Conservation (phyloP, 208 protist genomes). For the Trypanosoma congolense region DNA sequence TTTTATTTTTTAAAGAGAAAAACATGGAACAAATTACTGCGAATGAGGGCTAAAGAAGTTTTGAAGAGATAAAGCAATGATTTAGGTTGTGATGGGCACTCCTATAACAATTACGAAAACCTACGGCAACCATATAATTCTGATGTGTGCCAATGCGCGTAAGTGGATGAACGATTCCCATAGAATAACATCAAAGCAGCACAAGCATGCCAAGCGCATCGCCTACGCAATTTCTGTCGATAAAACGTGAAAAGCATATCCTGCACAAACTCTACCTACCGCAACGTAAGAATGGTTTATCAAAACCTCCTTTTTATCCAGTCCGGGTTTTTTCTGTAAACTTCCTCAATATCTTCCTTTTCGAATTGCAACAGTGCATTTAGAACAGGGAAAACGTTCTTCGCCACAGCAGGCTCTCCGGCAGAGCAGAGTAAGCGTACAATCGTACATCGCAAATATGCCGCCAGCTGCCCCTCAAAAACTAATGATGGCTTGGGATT, state of each 20-base stretch:
- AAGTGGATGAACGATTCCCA: too few relatives aligned
- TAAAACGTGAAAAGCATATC: not conserved
- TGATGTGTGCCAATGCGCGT: too few relatives aligned
- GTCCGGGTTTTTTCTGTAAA: conserved; percentile 49
- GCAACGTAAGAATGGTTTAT: conserved; percentile 11
- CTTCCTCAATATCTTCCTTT: conserved; percentile 30
- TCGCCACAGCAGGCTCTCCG: conserved; percentile 34
- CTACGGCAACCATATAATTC: too few relatives aligned
- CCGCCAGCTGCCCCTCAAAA: conserved; percentile 50
- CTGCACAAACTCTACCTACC: not conserved
- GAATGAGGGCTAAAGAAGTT: too few relatives aligned
- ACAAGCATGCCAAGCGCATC: too few relatives aligned
- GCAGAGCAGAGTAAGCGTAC: conserved; percentile 65
- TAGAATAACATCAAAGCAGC: too few relatives aligned
- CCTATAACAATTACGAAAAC: too few relatives aligned
- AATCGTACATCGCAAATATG: conserved; percentile 68
- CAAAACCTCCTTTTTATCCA: conserved; percentile 31
- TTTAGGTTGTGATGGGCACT: too few relatives aligned
- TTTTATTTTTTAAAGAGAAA: too few relatives aligned
- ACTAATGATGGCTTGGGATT: conserved; percentile 10
- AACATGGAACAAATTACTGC: too few relatives aligned
- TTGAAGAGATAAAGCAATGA: too few relatives aligned
- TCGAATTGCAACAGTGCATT: conserved; percentile 64
- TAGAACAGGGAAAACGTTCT: conserved; percentile 73
- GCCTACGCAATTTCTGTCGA: too few relatives aligned